phyloP scores from a whole-genome alignment of 2,329 filamentous ascomycete genomes.

The Aspergillus unguis region DNA sequence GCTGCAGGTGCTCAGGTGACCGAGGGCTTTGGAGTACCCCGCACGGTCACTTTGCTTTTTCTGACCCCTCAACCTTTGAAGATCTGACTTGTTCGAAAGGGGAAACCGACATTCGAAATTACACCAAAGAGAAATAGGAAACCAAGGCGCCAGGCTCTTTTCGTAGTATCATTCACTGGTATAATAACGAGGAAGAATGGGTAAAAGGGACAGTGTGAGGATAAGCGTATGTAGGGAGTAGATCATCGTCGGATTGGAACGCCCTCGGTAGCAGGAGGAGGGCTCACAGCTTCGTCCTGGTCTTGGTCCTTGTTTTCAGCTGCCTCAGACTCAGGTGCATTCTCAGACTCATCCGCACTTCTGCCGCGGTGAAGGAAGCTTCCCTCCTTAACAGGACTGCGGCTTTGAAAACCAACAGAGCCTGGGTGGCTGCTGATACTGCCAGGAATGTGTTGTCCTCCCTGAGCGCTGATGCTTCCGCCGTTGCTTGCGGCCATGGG shows the following conservation, averaged over 20 bases:
- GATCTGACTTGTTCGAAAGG: not conserved
- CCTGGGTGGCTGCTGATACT: conserved; percentile 42
- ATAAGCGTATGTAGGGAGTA: not conserved
- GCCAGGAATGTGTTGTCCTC: conserved; percentile 41
- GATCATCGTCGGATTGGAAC: conserved; percentile 63
- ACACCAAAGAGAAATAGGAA: conserved; percentile 18
- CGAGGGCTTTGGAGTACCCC: conserved; percentile 3
- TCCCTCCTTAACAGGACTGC: conserved; percentile 86
- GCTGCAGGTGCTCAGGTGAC: conserved; percentile 4
- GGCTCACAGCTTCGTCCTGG: conserved; percentile 45
- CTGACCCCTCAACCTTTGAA: conserved; percentile 2
- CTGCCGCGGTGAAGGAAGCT: conserved; percentile 83
- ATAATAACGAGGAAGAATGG: conserved; percentile 4
- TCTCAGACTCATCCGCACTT: conserved; percentile 54
- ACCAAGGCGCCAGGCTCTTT: conserved; percentile 37
- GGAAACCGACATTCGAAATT: conserved; percentile 7
- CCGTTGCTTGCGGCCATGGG: conserved; percentile 32
- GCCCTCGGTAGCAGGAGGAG: conserved; percentile 47
- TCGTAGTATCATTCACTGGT: conserved; percentile 24
- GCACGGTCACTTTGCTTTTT: conserved; percentile 9
- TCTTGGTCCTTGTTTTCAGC: conserved; percentile 42
- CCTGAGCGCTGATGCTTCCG: conserved; percentile 29
- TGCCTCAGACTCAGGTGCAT: conserved; percentile 7
- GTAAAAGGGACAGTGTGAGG: not conserved
- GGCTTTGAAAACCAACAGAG: conserved; percentile 52